Conservation (phyloP, 345 rosid species). For the Aegle marmelos region DNA sequence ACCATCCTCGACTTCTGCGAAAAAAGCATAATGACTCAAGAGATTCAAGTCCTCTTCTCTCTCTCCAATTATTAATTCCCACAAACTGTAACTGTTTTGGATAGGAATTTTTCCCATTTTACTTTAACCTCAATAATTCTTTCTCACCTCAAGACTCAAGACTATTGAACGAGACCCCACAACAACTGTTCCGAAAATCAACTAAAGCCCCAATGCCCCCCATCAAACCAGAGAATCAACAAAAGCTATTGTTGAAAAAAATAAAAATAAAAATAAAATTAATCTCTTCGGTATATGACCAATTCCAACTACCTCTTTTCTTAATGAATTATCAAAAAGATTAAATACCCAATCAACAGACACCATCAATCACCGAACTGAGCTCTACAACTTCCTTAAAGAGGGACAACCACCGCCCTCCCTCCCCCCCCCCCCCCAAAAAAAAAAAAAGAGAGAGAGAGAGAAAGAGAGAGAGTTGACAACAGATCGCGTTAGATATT, state of each 20-base stretch:
- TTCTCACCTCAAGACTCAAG: slow-evolving; percentile 16
- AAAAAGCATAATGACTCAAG: not conserved
- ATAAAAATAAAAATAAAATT: not conserved
- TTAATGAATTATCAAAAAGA: not conserved
- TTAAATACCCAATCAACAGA: slow-evolving; percentile 5
- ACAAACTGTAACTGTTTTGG: slow-evolving; percentile 5
- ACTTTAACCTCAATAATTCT: slow-evolving; percentile 28
- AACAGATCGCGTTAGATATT: not conserved
- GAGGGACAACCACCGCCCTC: too few relatives aligned
- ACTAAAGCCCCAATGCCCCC: not conserved
- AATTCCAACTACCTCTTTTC: too few relatives aligned
- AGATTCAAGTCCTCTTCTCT: slow-evolving; percentile 7
- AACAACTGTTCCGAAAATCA: not conserved
- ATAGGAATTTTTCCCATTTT: slow-evolving; percentile 13
- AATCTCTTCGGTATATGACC: not conserved
- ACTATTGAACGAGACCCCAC: slow-evolving; percentile 25
- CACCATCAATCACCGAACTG: not conserved
- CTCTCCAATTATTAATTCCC: slow-evolving; percentile 23
- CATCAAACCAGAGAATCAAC: not conserved
- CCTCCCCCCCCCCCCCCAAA: too few relatives aligned
- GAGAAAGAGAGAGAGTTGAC: not conserved
- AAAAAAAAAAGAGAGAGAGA: too few relatives aligned
- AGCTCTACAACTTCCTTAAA: not conserved
- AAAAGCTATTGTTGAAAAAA: not conserved
- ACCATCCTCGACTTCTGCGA: not conserved